These are phyloP conservation scores for Violaceomyces palustris DNA, from an alignment of 1,284 basidiomycete species.

Conservation along the genomic window DNA sequence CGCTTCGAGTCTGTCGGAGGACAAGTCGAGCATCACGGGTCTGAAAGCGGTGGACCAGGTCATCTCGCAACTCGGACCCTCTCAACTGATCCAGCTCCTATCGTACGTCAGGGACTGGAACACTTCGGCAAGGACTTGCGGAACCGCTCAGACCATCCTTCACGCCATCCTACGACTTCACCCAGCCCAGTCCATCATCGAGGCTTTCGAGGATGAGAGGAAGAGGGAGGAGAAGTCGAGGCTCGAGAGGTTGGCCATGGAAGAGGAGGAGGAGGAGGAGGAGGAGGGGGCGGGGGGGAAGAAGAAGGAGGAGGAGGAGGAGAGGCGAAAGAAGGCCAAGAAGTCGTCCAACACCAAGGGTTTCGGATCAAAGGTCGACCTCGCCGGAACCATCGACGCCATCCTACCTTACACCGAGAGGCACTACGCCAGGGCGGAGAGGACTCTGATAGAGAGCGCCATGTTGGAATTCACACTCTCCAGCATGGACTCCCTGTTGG, in stretches of 20 bases:
- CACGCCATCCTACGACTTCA: conserved; percentile 74
- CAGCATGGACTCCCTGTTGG: conserved; percentile 70
- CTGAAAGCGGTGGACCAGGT: conserved; percentile 57
- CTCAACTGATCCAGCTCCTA: conserved; percentile 76
- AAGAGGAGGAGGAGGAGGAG: conserved; percentile 11
- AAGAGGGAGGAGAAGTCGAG: conserved; percentile 1
- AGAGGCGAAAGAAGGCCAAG: conserved; percentile 5
- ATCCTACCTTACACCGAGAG: conserved; percentile 90
- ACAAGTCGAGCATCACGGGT: conserved; percentile 37
- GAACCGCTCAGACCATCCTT: conserved; percentile 79
- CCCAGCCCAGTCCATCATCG: conserved; percentile 66
- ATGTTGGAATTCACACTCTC: conserved; percentile 84
- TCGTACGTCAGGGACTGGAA: conserved; percentile 89
- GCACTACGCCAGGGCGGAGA: conserved; percentile 78
- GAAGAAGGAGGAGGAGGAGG: conserved; percentile 39
- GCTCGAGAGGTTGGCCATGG: conserved; percentile 3
- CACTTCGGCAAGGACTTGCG: conserved; percentile 75
- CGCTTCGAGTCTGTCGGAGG: too few species aligned
- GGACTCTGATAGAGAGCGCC: conserved; percentile 84
- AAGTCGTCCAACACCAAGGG: conserved; percentile 54
- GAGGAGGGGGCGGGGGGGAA: conserved; percentile 35
- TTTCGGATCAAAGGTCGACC: conserved; percentile 9
- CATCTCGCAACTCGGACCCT: conserved; percentile 64
- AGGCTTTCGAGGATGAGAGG: conserved; percentile 60
- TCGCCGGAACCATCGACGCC: conserved; percentile 69